Conservation (phyloP, 148 eudicot genomes). For the Pharnaceum exiguum region DNA sequence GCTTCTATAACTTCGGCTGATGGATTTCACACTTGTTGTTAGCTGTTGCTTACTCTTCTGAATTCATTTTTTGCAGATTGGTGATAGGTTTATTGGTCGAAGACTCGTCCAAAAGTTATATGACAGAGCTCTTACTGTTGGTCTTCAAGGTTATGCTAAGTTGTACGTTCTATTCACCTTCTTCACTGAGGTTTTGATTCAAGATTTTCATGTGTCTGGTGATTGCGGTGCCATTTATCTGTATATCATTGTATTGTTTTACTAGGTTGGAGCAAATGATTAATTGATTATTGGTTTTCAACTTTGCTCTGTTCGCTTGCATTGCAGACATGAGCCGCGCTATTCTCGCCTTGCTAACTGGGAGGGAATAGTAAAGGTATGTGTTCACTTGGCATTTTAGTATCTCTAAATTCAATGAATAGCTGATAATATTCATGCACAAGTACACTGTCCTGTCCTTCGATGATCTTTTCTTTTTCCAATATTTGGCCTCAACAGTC, state of each 20-base stretch:
- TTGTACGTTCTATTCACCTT: slow-evolving; percentile 54
- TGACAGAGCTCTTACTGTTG: slow-evolving; percentile 86
- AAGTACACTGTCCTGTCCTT: not conserved
- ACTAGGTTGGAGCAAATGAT: not conserved
- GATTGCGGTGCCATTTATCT: not conserved
- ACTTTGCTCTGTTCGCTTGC: slow-evolving; percentile 11
- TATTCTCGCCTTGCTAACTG: slow-evolving; percentile 88
- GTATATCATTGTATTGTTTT: not conserved
- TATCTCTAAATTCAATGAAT: too few species aligned
- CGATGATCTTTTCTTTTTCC: slow-evolving; percentile 7
- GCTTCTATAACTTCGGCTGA: too few species aligned
- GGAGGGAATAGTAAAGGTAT: slow-evolving; percentile 87
- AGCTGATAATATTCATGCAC: not conserved
- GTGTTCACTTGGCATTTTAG: too few species aligned
- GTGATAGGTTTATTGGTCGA: slow-evolving; percentile 79
- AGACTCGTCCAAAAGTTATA: slow-evolving; percentile 71
- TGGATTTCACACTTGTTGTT: too few species aligned
- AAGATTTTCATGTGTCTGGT: slow-evolving; percentile 2
- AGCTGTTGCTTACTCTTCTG: not conserved
- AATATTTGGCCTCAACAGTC: slow-evolving; percentile 41
- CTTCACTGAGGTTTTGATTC: slow-evolving; percentile 14
- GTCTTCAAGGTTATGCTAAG: slow-evolving; percentile 87
- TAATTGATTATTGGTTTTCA: not conserved
- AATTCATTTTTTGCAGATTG: slow-evolving; percentile 47
- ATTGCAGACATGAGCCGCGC: slow-evolving; percentile 71